Evolutionary conservation across 2,329 filamentous ascomycete species (phyloP), one percentile per base, ranked within the genome.

Genomic region (Fusarium graminum): DNA sequence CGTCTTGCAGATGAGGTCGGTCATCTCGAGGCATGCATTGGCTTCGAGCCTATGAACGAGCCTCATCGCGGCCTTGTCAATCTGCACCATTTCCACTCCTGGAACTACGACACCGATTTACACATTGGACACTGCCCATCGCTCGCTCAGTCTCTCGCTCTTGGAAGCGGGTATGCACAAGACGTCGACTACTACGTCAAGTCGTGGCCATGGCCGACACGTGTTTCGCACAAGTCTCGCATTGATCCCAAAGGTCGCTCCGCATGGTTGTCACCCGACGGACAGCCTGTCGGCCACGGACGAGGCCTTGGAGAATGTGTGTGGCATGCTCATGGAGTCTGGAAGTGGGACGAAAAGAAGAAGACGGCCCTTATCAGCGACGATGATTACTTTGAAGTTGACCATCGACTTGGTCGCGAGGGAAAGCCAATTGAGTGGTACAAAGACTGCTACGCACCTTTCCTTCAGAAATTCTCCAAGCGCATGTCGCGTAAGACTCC

Each of bases 21-120:
- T 3, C 59, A 67, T 17, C 69, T 78, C 10, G 77, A 78, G 52
- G 77, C 76, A 8, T 78, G 74, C 36, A 43, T 81, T 12, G 79
- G 79, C 2, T 80, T 80, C 42, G 79, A 81, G 55, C 76, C 78
- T 9, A 78, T 81, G 72, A 81, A 81, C 39, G 79, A 81, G 63
- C 79, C 79, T 4, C 78, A 80, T 55, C 78, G 79, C 2, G 79
- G 79, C 7, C 75, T 80, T 22, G 74, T 81, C 30, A 78, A 79
- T 38, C 72, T 81, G 6, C 76, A 78, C 29, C 74, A 74, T 30
- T 77, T 80, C 13, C 73, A 79, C 29, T 70, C 69, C 22, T 81
- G 78, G 75, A 79, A 80, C 60, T 80, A 81, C 55, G 78, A 79
- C 8, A 80, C 79, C 2, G 79, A 81, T 55, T 60, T 81, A 10